phyloP scores from a whole-genome alignment of 2,329 filamentous ascomycete genomes.

The Cladophialophora immunda region DNA sequence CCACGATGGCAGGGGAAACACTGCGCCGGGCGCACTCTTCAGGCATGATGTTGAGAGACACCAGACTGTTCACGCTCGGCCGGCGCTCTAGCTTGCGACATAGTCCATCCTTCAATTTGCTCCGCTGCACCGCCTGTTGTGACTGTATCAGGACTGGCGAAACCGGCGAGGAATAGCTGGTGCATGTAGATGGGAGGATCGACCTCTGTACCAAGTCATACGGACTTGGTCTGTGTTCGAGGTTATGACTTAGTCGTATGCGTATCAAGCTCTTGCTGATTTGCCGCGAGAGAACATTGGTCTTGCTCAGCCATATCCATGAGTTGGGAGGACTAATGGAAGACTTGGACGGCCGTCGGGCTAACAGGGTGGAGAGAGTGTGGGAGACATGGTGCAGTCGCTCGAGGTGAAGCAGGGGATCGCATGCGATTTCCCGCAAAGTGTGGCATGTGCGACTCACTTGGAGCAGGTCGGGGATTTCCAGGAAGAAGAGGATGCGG shows the following conservation, averaged over 20 bases:
- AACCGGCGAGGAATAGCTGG: conserved; percentile 34
- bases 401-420: conserved; percentile 71
- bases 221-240: conserved; percentile 67
- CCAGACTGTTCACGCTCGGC: conserved; percentile 45
- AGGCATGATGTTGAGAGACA: conserved; percentile 42
- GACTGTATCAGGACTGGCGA: conserved; percentile 40
- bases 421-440: conserved; percentile 68
- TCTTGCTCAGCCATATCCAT: conserved; percentile 73
- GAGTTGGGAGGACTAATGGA: conserved; percentile 69
- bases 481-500: conserved; percentile 54
- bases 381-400: conserved; percentile 67
- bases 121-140: conserved; percentile 35
- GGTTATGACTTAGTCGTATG: conserved; percentile 70
- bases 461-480: conserved; percentile 57
- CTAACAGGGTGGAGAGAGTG: conserved; percentile 65
- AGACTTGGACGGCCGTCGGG: conserved; percentile 66
- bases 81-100: conserved; percentile 42
- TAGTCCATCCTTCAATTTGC: conserved; percentile 37
- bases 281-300: conserved; percentile 69
- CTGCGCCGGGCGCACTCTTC: conserved; percentile 43
- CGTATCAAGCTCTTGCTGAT: conserved; percentile 71
- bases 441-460: conserved; percentile 62
- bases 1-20: conserved; percentile 70
- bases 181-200: conserved; percentile 72
- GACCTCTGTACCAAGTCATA: conserved; percentile 69